phyloP scores from a whole-genome alignment of 116 monocot species.

The Posidonia oceanica region DNA sequence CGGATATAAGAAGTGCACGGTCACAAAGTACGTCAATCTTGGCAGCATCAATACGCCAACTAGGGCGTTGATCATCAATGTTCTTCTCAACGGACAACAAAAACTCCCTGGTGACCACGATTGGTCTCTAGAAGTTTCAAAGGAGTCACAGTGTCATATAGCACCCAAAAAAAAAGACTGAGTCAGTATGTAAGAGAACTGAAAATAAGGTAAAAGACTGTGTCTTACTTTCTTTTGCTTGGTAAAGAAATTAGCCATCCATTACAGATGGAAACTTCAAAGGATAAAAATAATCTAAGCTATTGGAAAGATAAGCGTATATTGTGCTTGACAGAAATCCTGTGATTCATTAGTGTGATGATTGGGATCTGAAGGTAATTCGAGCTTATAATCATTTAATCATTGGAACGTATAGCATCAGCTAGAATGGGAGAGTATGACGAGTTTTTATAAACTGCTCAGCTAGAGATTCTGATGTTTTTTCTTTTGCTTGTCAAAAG shows the following conservation, averaged over 20 bases:
- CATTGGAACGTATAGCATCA: no score
- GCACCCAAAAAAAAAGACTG: not conserved
- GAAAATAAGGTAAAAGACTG: not conserved
- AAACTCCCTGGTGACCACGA: constrained; percentile 50
- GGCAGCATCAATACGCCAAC: constrained; percentile 60
- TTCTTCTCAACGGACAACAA: constrained; percentile 44
- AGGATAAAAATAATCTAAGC: not conserved
- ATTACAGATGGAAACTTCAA: not conserved
- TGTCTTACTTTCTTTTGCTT: not conserved
- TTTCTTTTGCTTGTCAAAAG: no score
- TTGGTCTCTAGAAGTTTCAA: constrained; percentile 27
- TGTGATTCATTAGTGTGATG: no score
- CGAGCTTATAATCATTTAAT: no score
- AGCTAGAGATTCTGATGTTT: no score
- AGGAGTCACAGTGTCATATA: not conserved
- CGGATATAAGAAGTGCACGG: constrained; percentile 67
- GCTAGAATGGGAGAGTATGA: no score
- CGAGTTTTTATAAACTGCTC: no score
- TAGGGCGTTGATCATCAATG: constrained; percentile 35
- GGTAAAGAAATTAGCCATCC: no score
- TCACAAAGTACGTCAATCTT: constrained; percentile 36
- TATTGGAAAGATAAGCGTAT: not conserved
- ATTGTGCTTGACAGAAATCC: no score
- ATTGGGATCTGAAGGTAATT: no score
- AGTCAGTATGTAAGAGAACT: not conserved